phyloP scores from a whole-genome alignment of 495 filamentous ascomycete species.

The Parathielavia hyrcaniae region DNA sequence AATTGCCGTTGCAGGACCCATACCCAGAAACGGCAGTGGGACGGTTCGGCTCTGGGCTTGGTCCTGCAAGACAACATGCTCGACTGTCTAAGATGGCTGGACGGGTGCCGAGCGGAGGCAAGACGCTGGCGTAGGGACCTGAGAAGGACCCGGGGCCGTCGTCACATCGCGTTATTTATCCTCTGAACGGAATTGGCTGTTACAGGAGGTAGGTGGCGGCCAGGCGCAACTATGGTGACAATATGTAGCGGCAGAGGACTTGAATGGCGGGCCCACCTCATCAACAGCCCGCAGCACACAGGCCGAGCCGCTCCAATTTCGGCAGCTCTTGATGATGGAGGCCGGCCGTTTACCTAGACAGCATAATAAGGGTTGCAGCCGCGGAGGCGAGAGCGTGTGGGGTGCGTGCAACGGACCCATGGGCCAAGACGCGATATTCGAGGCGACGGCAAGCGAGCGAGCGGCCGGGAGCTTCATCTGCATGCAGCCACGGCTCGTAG shows the following conservation, averaged over 20 bases:
- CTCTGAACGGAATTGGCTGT: neutral
- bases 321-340: neutral
- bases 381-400: constrained; percentile 5
- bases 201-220: constrained; percentile 1
- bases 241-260: constrained; percentile 21
- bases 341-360: constrained; percentile 8
- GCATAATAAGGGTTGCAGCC: constrained; percentile 1
- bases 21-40: constrained; percentile 16
- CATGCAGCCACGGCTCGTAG: constrained; percentile 32
- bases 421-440: neutral
- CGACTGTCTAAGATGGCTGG: neutral
- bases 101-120: constrained; percentile 1
- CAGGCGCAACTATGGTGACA: constrained; percentile 18
- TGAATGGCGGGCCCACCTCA: constrained; percentile 10
- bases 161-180: constrained; percentile 20
- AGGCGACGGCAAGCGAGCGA: neutral
- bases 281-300: neutral
- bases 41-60: constrained; percentile 27
- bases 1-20: neutral
- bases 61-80: neutral
- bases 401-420: constrained; percentile 2
- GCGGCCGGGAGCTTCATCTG: constrained; percentile 3
- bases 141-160: constrained; percentile 6
- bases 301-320: neutral
- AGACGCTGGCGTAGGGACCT: neutral